phyloP scores from a whole-genome alignment of 345 rosid species.

The Eucalyptus curtisii region DNA sequence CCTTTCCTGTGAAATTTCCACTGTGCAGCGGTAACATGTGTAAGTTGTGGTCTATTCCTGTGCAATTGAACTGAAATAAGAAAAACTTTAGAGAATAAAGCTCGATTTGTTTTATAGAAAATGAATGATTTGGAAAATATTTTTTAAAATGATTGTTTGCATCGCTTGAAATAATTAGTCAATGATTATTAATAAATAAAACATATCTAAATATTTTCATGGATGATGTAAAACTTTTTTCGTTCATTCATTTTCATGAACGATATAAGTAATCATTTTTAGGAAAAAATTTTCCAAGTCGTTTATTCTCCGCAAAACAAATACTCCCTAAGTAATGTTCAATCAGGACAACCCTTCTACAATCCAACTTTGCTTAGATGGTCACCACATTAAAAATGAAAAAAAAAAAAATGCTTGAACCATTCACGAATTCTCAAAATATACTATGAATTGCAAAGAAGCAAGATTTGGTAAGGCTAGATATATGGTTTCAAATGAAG shows the following conservation, averaged over 20 bases:
- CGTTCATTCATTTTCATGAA: not conserved
- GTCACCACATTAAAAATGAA: not conserved
- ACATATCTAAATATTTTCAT: not conserved
- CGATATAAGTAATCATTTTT: too few relatives aligned
- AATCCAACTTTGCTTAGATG: not conserved
- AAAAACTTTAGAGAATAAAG: not conserved
- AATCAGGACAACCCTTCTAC: not conserved
- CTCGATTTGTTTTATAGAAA: not conserved
- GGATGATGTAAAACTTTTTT: not conserved
- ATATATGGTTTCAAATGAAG: not conserved
- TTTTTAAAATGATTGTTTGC: too few relatives aligned
- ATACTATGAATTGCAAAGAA: not conserved
- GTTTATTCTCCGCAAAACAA: not conserved
- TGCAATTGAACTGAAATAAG: not conserved
- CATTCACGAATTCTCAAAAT: not conserved
- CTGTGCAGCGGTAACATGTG: not conserved
- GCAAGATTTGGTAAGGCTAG: not conserved
- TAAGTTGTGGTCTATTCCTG: not conserved
- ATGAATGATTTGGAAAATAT: not conserved
- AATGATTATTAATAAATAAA: too few relatives aligned
- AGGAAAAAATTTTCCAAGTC: too few relatives aligned
- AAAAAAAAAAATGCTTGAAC: not conserved
- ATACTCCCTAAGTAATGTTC: not conserved
- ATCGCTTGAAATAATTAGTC: not conserved
- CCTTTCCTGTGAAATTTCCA: not conserved